A percentile compares a stretch with the other conserved stretches of the same genome.
These are phyloP conservation scores for Penicillium tannophilum DNA, from an alignment of 495 filamentous ascomycete genomes.

Conservation along the genomic window DNA sequence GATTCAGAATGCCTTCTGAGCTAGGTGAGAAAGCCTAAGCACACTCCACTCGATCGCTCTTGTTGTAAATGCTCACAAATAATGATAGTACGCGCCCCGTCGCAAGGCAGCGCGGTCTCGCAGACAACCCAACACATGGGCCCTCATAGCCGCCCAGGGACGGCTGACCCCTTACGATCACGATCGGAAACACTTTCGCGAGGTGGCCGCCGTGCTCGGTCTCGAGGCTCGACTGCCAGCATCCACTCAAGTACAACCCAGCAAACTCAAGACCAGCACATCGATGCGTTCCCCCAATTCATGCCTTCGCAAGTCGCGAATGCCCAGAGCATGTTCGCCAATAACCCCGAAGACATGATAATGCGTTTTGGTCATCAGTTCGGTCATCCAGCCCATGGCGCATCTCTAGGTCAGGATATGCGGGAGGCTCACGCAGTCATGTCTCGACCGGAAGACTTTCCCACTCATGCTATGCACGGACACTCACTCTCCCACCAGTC, in stretches of 20 bases:
- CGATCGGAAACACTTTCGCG: constrained; percentile 63
- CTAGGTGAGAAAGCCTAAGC: constrained; percentile 23
- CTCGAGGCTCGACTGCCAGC: constrained; percentile 84
- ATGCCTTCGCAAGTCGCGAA: constrained; percentile 56
- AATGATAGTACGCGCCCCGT: constrained; percentile 28
- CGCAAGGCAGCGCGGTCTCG: constrained; percentile 36
- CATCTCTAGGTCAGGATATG: constrained; percentile 52
- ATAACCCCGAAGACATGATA: constrained; percentile 66
- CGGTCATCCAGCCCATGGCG: constrained; percentile 54
- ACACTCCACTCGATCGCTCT: constrained; percentile 1
- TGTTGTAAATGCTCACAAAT: constrained; percentile 6
- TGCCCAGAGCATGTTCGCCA: constrained; percentile 50
- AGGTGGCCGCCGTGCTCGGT: constrained; percentile 67
- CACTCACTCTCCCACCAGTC: constrained; percentile 46
- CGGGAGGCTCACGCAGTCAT: constrained; percentile 53
- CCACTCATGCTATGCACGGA: constrained; percentile 51
- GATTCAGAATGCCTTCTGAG: constrained; percentile 29
- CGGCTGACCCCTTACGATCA: constrained; percentile 51
- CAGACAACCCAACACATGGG: constrained; percentile 42
- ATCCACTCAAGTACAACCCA: constrained; percentile 71
- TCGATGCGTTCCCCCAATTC: constrained; percentile 51
- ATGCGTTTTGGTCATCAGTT: constrained; percentile 59
- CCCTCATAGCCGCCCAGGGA: constrained; percentile 47
- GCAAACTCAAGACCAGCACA: constrained; percentile 63
- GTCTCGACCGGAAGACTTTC: constrained; percentile 47